Percentiles rank a stretch among this genome's conserved stretches.
Conservation (phyloP, 768 basidiomycete genomes). For the Psilocybe azurescens region DNA sequence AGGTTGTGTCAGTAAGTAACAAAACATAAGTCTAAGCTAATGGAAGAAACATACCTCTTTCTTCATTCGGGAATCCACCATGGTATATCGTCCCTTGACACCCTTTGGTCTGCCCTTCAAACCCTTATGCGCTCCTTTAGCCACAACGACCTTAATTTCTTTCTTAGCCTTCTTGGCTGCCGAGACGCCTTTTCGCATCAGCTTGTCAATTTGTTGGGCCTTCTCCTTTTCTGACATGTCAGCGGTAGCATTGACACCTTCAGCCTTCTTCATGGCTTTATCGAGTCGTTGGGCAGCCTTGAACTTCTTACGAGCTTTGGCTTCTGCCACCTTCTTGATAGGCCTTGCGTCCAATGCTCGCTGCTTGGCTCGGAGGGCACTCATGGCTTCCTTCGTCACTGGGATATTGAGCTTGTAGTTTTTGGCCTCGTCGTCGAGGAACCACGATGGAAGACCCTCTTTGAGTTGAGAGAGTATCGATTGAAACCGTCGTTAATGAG, state of each 20-base stretch:
- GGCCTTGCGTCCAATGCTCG: slow-evolving; percentile 95
- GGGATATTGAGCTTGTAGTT: slow-evolving; percentile 94
- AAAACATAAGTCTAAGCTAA: too few species aligned
- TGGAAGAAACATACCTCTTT: too few species aligned
- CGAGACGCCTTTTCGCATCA: slow-evolving; percentile 83
- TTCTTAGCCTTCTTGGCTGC: slow-evolving; percentile 70
- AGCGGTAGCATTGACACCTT: slow-evolving; percentile 84
- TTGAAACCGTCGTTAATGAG: slow-evolving; percentile 96
- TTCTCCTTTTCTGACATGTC: slow-evolving; percentile 97
- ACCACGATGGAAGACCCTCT: slow-evolving; percentile 94
- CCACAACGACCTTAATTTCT: slow-evolving; percentile 88
- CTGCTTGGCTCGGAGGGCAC: slow-evolving; percentile 84
- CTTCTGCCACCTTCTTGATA: slow-evolving; percentile 99
- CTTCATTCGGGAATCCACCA: too few species aligned
- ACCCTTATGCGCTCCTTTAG: slow-evolving; percentile 67
- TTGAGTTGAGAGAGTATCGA: slow-evolving; percentile 88
- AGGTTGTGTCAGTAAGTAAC: too few species aligned
- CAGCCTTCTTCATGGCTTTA: slow-evolving; percentile 95
- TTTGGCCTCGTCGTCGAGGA: slow-evolving; percentile 94
- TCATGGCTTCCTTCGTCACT: slow-evolving; percentile 95
- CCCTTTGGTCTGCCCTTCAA: too few species aligned
- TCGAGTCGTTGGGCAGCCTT: slow-evolving; percentile 85
- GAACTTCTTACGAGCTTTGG: slow-evolving; percentile 96
- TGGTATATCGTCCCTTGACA: too few species aligned
- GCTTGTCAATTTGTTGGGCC: slow-evolving; percentile 89